phyloP scores from a whole-genome alignment of 106 monocot species.

The Dioscorea alata region DNA sequence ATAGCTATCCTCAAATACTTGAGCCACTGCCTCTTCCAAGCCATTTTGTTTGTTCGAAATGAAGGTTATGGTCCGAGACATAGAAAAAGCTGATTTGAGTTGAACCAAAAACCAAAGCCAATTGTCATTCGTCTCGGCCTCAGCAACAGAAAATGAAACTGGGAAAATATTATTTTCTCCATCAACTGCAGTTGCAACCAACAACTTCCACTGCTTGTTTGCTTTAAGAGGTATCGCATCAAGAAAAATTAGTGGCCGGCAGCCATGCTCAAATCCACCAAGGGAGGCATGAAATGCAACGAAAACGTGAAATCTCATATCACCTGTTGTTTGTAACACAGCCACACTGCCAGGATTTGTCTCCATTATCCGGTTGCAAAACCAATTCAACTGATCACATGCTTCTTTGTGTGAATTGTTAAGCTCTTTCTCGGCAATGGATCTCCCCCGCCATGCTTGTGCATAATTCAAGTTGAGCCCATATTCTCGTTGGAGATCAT shows the following conservation, averaged over 20 bases:
- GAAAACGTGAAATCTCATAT: conserved; percentile 32
- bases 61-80: conserved; percentile 52
- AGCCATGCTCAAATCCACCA: conserved; percentile 16
- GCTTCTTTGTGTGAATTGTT: conserved; percentile 76
- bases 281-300: conserved; percentile 10
- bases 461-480: conserved; percentile 88
- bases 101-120: conserved; percentile 91
- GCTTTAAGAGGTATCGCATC: conserved; percentile 11
- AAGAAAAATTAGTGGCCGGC: conserved; percentile 16
- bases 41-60: conserved; percentile 64
- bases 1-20: conserved; percentile 54
- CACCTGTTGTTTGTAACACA: conserved; percentile 45
- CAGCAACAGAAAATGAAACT: conserved; percentile 13
- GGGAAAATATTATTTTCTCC: conserved; percentile 11
- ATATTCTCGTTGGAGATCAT: conserved; percentile 81
- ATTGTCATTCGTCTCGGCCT: conserved; percentile 18
- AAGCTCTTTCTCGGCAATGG: conserved; percentile 81
- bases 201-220: conserved; percentile 15
- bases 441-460: conserved; percentile 84
- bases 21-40: conserved; percentile 38
- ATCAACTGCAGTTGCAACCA: conserved; percentile 10
- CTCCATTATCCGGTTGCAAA: conserved; percentile 73
- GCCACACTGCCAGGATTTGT: conserved; percentile 91
- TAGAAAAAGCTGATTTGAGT: conserved; percentile 55
- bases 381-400: conserved; percentile 74